Percentiles rank a stretch among this genome's conserved stretches.
Evolutionary conservation across 2,329 filamentous ascomycete species (phyloP).

Genomic region (Ustulina deusta): DNA sequence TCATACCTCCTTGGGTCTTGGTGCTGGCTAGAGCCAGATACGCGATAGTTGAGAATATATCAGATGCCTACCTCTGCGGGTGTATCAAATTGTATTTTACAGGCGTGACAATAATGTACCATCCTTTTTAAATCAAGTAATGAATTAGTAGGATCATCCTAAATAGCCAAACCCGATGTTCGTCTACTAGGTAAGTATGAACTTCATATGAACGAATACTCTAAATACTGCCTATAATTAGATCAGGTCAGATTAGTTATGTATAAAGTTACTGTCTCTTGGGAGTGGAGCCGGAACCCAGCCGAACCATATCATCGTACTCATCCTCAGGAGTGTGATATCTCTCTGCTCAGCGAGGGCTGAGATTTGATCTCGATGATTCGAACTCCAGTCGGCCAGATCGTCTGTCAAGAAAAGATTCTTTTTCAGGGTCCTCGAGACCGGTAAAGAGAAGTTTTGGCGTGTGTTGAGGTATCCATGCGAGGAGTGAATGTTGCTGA

Average conservation of each 20-base stretch:
- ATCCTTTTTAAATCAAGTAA: neutral
- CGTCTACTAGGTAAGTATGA: neutral
- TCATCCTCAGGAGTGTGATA: neutral
- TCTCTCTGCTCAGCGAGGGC: neutral
- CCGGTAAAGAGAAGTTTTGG: too few relatives aligned
- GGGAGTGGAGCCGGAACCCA: too few relatives aligned
- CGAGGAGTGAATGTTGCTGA: neutral
- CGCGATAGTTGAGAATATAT: neutral
- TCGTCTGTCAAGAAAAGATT: neutral
- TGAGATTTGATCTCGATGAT: neutral
- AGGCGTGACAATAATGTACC: slow-evolving; percentile 2
- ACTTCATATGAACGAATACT: neutral
- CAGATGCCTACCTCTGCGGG: neutral
- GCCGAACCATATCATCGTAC: neutral
- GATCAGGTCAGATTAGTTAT: too few relatives aligned
- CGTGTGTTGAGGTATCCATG: too few relatives aligned
- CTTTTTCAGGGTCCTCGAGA: too few relatives aligned
- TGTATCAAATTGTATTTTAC: neutral
- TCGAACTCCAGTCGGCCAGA: neutral
- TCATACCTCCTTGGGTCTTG: slow-evolving; percentile 14
- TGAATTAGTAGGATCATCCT: neutral
- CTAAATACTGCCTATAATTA: too few relatives aligned
- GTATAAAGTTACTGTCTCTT: too few relatives aligned
- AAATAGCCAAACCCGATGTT: neutral
- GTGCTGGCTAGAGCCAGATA: slow-evolving; percentile 4